Evolutionary conservation across 371 early-diverging fungal genomes (phyloP), one percentile per base, ranked within the genome.

Genomic region (Dinochytrium kinnereticum): DNA sequence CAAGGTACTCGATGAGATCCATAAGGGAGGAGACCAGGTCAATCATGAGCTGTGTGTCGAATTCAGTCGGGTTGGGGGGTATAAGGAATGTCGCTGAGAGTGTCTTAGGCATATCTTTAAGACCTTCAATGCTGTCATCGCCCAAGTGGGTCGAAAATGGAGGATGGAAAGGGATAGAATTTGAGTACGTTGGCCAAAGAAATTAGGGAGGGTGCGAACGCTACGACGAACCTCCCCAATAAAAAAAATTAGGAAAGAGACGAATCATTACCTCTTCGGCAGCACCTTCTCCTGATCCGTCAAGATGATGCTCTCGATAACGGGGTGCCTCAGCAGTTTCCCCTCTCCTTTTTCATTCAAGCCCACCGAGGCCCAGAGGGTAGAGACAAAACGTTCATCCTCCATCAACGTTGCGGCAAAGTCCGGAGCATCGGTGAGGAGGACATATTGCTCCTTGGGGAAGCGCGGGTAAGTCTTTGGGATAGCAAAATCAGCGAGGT

Each of bases 361-460:
- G 1, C 85, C 85, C 17, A 74, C 1, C 15, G 85, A 75, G 13
- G 76, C 78, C 76, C 77, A 84, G 1, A 85, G 51, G 0, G 73
- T 59, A 26, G 72, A 50, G 24, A 74, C 44, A 37, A 85, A 64
- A 1, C 71, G 67, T 1, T 72, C 64, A 38, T 81, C 80, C 33
- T 70, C 75, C 39, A 72, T 19, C 21, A 79, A 49, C 33, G 57
- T 74, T 69, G 74, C 33, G 17, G 87, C 87, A 70, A 81, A 83
- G 24, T 87, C 85, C 49, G 88, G 88, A 5, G 77, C 69, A 40
- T 88, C 79, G 5, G 77, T 69, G 50, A 88, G 50, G 13, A 88
- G 28, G 5, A 75, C 70, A 57, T 79, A 85, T 0, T 82, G 65
- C 49, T 79, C 61, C 31, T 78, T 71, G 31, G 84, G 84, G 64